Evolutionary conservation across 345 rosid genomes (phyloP).

Genomic region (Lepidium sativum): DNA sequence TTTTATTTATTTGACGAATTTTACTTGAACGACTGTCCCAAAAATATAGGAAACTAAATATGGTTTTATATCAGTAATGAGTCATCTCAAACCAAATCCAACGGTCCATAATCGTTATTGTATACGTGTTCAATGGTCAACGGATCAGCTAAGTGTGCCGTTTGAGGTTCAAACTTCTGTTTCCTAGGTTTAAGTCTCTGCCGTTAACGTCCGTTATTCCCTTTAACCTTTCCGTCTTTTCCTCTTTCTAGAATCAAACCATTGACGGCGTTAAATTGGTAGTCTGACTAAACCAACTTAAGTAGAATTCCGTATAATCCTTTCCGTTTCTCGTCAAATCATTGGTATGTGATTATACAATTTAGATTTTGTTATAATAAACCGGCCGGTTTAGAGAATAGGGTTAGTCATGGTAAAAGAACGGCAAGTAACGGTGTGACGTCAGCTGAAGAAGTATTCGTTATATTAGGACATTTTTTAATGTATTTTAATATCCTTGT

Average conservation of each 20-base stretch:
- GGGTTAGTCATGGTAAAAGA: conserved; percentile 17
- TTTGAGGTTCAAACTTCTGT: conserved; percentile 23
- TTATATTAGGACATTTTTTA: conserved; percentile 25
- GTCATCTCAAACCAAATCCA: background rate
- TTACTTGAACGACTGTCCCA: background rate
- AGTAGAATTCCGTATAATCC: background rate
- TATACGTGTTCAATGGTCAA: conserved; percentile 3
- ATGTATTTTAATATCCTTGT: conserved; percentile 2
- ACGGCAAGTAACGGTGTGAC: conserved; percentile 66
- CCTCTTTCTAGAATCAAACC: background rate
- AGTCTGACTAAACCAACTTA: background rate
- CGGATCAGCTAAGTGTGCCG: conserved; percentile 15
- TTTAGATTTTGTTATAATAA: background rate
- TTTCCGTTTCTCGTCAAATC: background rate
- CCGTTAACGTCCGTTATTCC: conserved; percentile 16
- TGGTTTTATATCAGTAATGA: background rate
- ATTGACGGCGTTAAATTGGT: conserved; percentile 13
- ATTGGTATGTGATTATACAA: too few relatives aligned
- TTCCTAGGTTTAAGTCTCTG: conserved; percentile 1
- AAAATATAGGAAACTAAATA: background rate
- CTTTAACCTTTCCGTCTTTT: background rate
- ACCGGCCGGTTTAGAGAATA: conserved; percentile 16
- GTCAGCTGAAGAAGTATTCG: conserved; percentile 53
- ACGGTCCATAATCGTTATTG: background rate
- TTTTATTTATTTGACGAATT: background rate